Conservation (phyloP, 1,284 basidiomycete species). For the Cerrena zonata region DNA sequence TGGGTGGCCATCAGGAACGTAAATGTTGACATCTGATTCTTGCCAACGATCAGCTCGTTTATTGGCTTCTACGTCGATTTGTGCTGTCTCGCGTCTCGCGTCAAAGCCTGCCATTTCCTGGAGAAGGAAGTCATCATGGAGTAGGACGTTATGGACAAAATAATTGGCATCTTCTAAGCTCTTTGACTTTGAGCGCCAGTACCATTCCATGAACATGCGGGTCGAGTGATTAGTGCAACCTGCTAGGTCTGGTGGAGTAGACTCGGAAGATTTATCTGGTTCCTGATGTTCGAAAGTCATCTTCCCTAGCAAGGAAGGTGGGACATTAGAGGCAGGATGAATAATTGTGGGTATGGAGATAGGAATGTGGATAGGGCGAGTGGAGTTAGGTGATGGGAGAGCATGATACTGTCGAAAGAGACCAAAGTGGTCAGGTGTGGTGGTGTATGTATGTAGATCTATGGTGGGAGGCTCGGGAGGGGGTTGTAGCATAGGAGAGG, state of each 20-base stretch:
- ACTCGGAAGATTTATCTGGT: not conserved
- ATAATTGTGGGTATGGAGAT: too few relatives aligned
- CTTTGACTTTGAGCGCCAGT: conserved; percentile 17
- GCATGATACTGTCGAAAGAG: too few relatives aligned
- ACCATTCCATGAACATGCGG: conserved; percentile 22
- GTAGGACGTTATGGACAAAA: conserved; percentile 25
- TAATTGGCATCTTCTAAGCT: conserved; percentile 18
- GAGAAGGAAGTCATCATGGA: not conserved
- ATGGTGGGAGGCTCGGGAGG: not conserved
- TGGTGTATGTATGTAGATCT: not conserved
- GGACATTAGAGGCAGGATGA: too few relatives aligned
- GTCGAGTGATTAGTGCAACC: conserved; percentile 12
- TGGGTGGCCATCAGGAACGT: conserved; percentile 1
- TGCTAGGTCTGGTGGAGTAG: not conserved
- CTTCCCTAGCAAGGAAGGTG: too few relatives aligned
- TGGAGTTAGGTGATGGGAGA: too few relatives aligned
- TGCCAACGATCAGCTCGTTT: conserved; percentile 1
- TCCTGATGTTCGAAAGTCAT: too few relatives aligned
- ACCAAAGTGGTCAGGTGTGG: not conserved
- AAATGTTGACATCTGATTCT: not conserved
- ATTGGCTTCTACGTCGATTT: not conserved
- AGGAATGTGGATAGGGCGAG: too few relatives aligned
- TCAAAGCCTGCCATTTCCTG: not conserved
- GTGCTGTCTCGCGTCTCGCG: not conserved
- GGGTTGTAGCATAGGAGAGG: not conserved